Conservation (phyloP, 768 basidiomycete genomes). For the Auriscalpium vulgare region DNA sequence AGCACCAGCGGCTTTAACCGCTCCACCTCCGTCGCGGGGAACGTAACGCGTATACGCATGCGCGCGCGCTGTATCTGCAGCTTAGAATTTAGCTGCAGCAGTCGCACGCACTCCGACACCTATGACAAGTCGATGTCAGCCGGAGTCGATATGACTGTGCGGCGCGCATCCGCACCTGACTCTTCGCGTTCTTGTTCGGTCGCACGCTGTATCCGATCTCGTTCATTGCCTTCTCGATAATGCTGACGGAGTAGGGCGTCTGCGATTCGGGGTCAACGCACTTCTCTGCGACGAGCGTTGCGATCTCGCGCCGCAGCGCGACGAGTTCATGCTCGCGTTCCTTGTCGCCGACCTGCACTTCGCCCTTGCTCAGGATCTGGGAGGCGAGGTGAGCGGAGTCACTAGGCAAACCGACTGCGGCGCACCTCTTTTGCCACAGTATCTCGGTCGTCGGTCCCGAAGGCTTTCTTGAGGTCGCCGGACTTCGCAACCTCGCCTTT, state of each 20-base stretch:
- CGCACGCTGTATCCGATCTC: slow-evolving; percentile 92
- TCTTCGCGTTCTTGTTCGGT: slow-evolving; percentile 85
- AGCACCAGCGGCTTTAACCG: slow-evolving; percentile 63
- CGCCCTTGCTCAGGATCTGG: slow-evolving; percentile 92
- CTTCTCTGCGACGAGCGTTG: slow-evolving; percentile 90
- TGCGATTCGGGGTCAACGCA: slow-evolving; percentile 90
- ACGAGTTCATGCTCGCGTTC: slow-evolving; percentile 85
- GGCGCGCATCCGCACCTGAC: slow-evolving; percentile 52
- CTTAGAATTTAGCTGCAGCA: slow-evolving; percentile 73
- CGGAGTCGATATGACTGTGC: background rate
- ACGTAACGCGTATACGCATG: slow-evolving; percentile 82
- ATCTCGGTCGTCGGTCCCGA: slow-evolving; percentile 64
- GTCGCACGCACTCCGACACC: slow-evolving; percentile 86
- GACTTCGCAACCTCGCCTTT: slow-evolving; percentile 91
- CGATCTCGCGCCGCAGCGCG: slow-evolving; percentile 81
- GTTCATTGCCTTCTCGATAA: slow-evolving; percentile 97
- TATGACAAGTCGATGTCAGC: slow-evolving; percentile 21
- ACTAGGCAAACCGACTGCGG: background rate
- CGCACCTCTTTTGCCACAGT: slow-evolving; percentile 77
- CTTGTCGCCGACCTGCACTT: slow-evolving; percentile 94
- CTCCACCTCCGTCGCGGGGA: slow-evolving; percentile 61
- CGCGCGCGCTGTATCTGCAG: slow-evolving; percentile 88
- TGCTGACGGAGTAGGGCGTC: slow-evolving; percentile 84
- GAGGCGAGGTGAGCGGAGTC: background rate
- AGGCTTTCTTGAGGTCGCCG: slow-evolving; percentile 87